These are phyloP conservation scores for Mrakia frigida DNA, from an alignment of 768 basidiomycete genomes.

Conservation along the genomic window DNA sequence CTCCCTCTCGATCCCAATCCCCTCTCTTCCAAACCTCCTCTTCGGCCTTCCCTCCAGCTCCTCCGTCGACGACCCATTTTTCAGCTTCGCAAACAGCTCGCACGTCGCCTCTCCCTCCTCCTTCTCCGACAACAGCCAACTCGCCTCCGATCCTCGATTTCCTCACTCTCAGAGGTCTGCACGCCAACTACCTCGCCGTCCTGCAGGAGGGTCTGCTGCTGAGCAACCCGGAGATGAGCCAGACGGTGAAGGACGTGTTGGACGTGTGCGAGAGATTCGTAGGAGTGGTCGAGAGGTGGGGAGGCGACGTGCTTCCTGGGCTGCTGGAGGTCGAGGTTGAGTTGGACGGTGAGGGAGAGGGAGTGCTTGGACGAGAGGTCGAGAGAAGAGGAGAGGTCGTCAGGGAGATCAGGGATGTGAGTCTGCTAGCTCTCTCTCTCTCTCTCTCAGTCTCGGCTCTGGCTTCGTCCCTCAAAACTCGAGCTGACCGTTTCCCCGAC, in stretches of 20 bases:
- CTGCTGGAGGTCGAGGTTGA: constrained; percentile 60
- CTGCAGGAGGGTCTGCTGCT: constrained; percentile 74
- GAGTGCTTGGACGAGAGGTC: constrained; percentile 21
- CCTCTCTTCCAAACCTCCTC: neutral
- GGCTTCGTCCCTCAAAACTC: neutral
- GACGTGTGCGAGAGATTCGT: constrained; percentile 80
- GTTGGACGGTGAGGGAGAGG: constrained; percentile 8
- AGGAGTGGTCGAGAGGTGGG: constrained; percentile 87
- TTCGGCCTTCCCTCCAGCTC: neutral
- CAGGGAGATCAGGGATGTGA: constrained; percentile 18
- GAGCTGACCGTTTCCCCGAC: neutral
- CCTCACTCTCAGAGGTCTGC: constrained; percentile 73
- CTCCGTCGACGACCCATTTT: neutral
- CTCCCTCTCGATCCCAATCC: constrained; percentile 1
- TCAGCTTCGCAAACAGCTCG: neutral
- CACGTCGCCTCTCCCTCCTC: neutral
- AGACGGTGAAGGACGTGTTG: constrained; percentile 64
- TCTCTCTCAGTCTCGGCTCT: neutral
- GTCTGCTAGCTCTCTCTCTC: neutral
- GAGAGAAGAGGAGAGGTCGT: constrained; percentile 23
- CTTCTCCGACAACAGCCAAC: neutral
- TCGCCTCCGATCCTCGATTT: constrained; percentile 60
- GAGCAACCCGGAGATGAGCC: constrained; percentile 58
- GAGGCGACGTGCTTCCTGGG: constrained; percentile 80
- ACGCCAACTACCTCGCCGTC: constrained; percentile 72